A percentile compares a stretch with the other conserved stretches of the same genome.
Conservation (phyloP, 805 yeast genomes). For the Wickerhamiella cacticola region DNA sequence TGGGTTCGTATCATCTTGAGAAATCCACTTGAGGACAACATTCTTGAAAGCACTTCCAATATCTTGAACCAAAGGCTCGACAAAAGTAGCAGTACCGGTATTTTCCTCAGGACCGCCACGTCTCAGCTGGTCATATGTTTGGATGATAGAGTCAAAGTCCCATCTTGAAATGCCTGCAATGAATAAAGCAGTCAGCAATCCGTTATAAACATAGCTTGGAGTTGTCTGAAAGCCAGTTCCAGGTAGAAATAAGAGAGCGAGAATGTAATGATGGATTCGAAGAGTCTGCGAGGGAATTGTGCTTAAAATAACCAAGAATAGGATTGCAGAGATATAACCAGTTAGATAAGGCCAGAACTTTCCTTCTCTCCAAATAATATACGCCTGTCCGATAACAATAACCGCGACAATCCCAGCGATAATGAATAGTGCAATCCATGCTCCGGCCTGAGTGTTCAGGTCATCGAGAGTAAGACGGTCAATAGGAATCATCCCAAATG, state of each 20-base stretch:
- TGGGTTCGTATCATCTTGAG: constrained; percentile 10
- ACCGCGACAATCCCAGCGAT: constrained; percentile 38
- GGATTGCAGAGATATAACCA: constrained; percentile 39
- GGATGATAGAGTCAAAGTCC: constrained; percentile 87
- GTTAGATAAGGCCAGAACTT: constrained; percentile 44
- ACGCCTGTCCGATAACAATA: constrained; percentile 63
- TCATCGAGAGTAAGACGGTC: constrained; percentile 70
- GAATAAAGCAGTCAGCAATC: constrained; percentile 66
- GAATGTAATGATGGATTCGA: constrained; percentile 69
- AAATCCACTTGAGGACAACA: constrained; percentile 24
- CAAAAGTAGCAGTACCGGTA: constrained; percentile 16
- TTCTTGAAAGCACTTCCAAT: constrained; percentile 20
- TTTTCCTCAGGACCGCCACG: constrained; percentile 53
- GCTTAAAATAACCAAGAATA: constrained; percentile 36
- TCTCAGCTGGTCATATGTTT: constrained; percentile 52
- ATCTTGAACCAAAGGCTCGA: constrained; percentile 15
- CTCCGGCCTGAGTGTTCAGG: constrained; percentile 64
- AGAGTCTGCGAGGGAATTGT: constrained; percentile 55
- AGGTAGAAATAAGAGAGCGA: constrained; percentile 66
- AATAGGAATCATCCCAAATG: constrained; percentile 79
- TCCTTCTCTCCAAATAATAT: constrained; percentile 59
- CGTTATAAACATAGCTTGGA: constrained; percentile 53
- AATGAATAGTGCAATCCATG: constrained; percentile 47
- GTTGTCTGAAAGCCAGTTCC: constrained; percentile 55
- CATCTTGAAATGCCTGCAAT: constrained; percentile 81